Base-by-base conservation (phyloP, 108 stramenopile species). In the Skeletonema tropicum region DNA sequence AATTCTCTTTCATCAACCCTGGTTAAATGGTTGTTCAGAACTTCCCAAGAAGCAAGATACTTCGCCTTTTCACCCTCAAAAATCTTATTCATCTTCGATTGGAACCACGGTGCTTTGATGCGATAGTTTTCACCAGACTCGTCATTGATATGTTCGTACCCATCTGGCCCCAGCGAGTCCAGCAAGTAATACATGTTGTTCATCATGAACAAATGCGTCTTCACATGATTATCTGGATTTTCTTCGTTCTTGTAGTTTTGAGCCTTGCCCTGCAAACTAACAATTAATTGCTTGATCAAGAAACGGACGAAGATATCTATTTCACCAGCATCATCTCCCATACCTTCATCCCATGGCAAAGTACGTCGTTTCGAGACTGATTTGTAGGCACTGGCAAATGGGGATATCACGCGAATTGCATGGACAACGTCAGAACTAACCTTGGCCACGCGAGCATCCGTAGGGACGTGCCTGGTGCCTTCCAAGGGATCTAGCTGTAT, bases 341-440 rank as follows among this genome's bases (percentile, higher is more conserved):
- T 85, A 58, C 90, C 90, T 55, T 89, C 91, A 82, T 95, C 94
- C 94, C 94, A 95, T 1, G 90, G 89, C 10, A 92, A 55, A 10
- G 83, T 71, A 23, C 87, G 60, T 32, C 93, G 82, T 62, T 92
- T 92, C 32, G 89, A 85, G 25, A 92, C 90, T 31, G 82, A 86
- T 62, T 95, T 95, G 86, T 95, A 95, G 8, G 94, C 94, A 78
- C 90, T 91, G 35, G 89, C 77, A 70, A 89, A 94, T 35, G 91
- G 91, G 33, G 94, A 91, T 60, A 95, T 69, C 12, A 88, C 25
- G 1, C 91, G 87, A 62, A 95, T 87, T 12, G 94, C 90, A 30
- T 89, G 89, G 10, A 92, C 92, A 12, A 92, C 92, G 68, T 95
- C 94, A 5, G 77, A 77, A 19, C 86, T 95, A 15, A 95, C 78